A percentile compares a stretch with the other conserved stretches of the same genome.
These are phyloP conservation scores for Spongispora temasekensis DNA, from an alignment of 1,284 basidiomycete genomes.

Conservation along the genomic window DNA sequence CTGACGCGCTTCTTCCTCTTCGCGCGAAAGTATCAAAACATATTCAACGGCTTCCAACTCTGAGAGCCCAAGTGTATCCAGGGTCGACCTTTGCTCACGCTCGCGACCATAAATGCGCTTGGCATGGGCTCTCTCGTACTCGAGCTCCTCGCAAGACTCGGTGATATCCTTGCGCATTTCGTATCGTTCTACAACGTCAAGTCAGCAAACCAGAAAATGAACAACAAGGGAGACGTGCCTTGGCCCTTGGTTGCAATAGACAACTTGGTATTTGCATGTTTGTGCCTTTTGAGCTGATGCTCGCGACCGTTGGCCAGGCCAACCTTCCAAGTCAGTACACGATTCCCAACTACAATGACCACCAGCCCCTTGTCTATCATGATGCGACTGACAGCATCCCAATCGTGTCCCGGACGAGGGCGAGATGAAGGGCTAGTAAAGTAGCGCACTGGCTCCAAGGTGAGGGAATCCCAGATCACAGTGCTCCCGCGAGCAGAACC, in stretches of 20 bases:
- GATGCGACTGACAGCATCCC: conserved; percentile 61
- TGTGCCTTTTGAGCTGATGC: conserved; percentile 17
- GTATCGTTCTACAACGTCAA: conserved; percentile 50
- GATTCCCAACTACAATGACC: conserved; percentile 62
- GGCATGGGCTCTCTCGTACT: conserved; percentile 45
- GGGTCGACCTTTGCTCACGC: conserved; percentile 54
- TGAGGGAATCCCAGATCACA: conserved; percentile 68
- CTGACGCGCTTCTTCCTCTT: conserved; percentile 55
- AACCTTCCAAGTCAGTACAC: conserved; percentile 71
- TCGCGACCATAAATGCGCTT: conserved; percentile 48
- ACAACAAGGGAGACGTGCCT: conserved; percentile 20
- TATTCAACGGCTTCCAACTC: conserved; percentile 83
- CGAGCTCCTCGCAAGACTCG: conserved; percentile 57
- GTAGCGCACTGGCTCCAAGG: conserved; percentile 53
- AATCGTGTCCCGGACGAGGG: conserved; percentile 37
- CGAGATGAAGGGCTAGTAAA: conserved; percentile 53
- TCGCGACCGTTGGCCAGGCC: conserved; percentile 41
- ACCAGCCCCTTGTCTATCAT: conserved; percentile 63
- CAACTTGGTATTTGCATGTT: conserved; percentile 21
- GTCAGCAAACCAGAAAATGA: neutral
- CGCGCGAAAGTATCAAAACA: conserved; percentile 82
- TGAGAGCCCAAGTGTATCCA: conserved; percentile 69
- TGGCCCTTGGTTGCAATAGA: conserved; percentile 28
- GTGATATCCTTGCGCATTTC: conserved; percentile 67
- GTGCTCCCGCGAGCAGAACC: conserved; percentile 67